Conservation (phyloP, 164 flowering plant species). For the Amborella trichopoda region DNA sequence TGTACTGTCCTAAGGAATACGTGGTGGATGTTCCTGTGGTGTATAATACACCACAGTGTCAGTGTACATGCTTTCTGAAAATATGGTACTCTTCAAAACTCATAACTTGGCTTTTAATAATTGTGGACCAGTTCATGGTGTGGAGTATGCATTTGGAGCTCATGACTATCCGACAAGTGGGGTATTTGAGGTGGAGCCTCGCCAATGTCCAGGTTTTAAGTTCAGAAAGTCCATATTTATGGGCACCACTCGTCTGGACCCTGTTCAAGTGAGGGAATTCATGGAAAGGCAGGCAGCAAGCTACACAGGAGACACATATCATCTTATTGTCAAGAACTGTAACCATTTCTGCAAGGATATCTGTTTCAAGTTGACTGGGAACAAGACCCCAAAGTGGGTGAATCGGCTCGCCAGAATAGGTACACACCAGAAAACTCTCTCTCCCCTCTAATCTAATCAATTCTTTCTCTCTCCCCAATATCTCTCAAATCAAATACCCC, state of each 20-base stretch:
- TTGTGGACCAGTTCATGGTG: slow-evolving; percentile 99
- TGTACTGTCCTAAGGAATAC: too few relatives aligned
- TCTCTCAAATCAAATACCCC: too few relatives aligned
- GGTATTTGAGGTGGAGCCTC: slow-evolving; percentile 95
- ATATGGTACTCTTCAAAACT: too few relatives aligned
- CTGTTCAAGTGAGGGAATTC: slow-evolving; percentile 71
- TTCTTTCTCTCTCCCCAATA: too few relatives aligned
- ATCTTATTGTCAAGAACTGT: slow-evolving; percentile 89
- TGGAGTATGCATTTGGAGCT: slow-evolving; percentile 97
- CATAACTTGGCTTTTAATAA: too few relatives aligned
- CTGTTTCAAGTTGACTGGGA: slow-evolving; percentile 78
- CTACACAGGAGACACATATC: slow-evolving; percentile 88
- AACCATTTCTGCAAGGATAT: slow-evolving; percentile 94
- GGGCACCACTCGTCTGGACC: slow-evolving; percentile 75
- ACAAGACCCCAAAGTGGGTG: slow-evolving; percentile 84
- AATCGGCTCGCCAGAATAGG: slow-evolving; percentile 94
- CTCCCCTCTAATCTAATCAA: too few relatives aligned
- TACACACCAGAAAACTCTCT: too few relatives aligned
- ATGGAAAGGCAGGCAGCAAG: slow-evolving; percentile 63
- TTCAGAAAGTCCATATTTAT: slow-evolving; percentile 83
- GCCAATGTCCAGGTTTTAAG: slow-evolving; percentile 93
- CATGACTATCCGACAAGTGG: slow-evolving; percentile 91
- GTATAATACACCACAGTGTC: too few relatives aligned
- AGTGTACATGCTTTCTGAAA: too few relatives aligned
- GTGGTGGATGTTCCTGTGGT: too few relatives aligned